Evolutionary conservation across 768 basidiomycete genomes (phyloP), one percentile per base, ranked within the genome.

Genomic region (Phylloporus sp.): DNA sequence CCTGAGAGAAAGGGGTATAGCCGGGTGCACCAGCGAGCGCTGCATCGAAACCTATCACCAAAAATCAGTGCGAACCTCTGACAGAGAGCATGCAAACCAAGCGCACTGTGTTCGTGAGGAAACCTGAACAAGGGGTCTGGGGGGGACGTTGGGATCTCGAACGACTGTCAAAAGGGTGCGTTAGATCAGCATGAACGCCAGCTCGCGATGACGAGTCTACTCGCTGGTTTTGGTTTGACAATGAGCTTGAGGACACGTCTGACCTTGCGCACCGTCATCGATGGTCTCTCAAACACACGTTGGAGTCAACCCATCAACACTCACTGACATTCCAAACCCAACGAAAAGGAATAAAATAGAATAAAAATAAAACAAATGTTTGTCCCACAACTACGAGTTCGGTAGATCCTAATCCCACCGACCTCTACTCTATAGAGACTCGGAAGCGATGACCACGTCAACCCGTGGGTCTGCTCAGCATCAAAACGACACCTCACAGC

Each of bases 361-460:
- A 48, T 6, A 40, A 32, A 41, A 22, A 18, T 32, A 51, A 8
- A 5, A 7, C 11, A 49, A 38, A 73, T 85, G 81, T 85, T 41
- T 76, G 81, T 79, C 79, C 68, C 82, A 77, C 73, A 84, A 85
- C 84, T 85, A 85, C 78, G 80, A 80, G 73, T 60, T 68, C 66
- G 67, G 71, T 64, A 63, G 69, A 59, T 53, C 52, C 57, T 2
- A 29, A 8, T 16, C 44, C 58, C 62, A 63, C 70, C 55, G 61
- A 65, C 66, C 77, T 80, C 84, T 81, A 85, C 83, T 85, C 83
- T 79, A 74, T 66, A 75, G 77, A 73, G 76, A 81, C 81, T 60
- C 12, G 24, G 1, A 15, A 59, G 63, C 63, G 66, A 68, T 50
- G 70, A 66, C 71, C 63, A 61, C 62, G 57, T 63, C 67, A 12